Base-by-base conservation (phyloP, 2,329 filamentous ascomycete genomes). In the Trichophyton equinum region DNA sequence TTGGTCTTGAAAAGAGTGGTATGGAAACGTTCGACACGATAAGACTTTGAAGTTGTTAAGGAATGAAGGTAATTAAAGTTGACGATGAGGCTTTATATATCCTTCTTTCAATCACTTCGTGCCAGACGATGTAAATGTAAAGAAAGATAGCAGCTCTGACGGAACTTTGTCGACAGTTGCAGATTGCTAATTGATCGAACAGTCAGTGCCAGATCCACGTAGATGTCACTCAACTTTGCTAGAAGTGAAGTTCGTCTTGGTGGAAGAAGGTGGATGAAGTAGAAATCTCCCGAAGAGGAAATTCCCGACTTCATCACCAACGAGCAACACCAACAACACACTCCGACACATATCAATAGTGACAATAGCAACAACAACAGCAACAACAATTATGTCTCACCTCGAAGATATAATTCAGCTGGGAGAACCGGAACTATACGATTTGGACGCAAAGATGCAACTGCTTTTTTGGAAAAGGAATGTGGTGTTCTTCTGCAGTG, bases 131-230 rank as follows among this genome's bases (percentile, higher is more conserved):
- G 51, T 36, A 18, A 55, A 36, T n/a, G 11, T 27, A 53, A 55
- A 36, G 51, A 53, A 44, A 33, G 15, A 36, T 36, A 55, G 27
- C 27, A 55, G 51, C 51, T 27, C 51, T 55, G 51, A 55, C 18
- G 51, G 51, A 55, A 55, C 51, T 55, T 55, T 55, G 51, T 55
- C 51, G 51, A 55, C 51, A 55, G 51, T 33, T 55, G 51, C 51
- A 55, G 51, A 55, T 44, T 55, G 51, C 51, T 55, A 20, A n/a
- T 55, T 33, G 51, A n/a, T 55, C n/a, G 27, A n/a, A 55, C 8
- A 8, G 51, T 55, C 27, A 55, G 51, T 20, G 5, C 2, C 2
- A 33, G 47, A 6, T 30, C 47, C 15, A 25, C n/a, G 47, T 15
- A 55, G 51, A 8, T 55, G 51, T 55, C 51, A 27, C 51, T 36